Evolutionary conservation across 345 rosid species (phyloP).

Genomic region (Iberis pinnata): DNA sequence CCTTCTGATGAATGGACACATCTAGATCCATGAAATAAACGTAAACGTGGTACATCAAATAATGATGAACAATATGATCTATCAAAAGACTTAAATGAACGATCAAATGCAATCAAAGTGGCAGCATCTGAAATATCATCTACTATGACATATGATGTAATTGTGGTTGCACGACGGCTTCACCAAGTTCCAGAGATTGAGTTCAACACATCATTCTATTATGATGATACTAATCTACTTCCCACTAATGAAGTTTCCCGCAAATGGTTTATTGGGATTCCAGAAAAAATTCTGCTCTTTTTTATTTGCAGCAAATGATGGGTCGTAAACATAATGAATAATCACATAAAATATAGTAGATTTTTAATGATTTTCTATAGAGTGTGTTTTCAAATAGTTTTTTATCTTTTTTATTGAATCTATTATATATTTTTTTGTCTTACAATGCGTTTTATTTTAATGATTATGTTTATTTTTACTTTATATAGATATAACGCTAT

Average conservation of each 20-base stretch:
- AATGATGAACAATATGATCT: neutral
- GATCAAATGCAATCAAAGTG: neutral
- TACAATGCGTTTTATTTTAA: too few relatives aligned
- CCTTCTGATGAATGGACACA: neutral
- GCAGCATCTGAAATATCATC: neutral
- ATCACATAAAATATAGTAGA: neutral
- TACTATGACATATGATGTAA: neutral
- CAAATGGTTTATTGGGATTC: neutral
- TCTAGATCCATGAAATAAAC: neutral
- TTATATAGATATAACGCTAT: neutral
- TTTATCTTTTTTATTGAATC: too few relatives aligned
- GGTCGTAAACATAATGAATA: neutral
- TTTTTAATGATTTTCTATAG: too few relatives aligned
- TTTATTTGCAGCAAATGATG: neutral
- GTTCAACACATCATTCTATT: neutral
- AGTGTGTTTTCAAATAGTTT: too few relatives aligned
- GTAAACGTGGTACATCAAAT: neutral
- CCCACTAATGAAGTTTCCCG: neutral
- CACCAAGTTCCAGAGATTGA: neutral
- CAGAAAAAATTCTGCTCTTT: neutral
- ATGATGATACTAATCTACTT: neutral
- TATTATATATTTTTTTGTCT: too few relatives aligned
- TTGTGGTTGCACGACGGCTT: neutral
- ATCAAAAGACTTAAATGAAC: neutral
- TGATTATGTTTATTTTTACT: too few relatives aligned